Evolutionary conservation across 2,329 filamentous ascomycete genomes (phyloP).

Genomic region (Orbilia oligospora): DNA sequence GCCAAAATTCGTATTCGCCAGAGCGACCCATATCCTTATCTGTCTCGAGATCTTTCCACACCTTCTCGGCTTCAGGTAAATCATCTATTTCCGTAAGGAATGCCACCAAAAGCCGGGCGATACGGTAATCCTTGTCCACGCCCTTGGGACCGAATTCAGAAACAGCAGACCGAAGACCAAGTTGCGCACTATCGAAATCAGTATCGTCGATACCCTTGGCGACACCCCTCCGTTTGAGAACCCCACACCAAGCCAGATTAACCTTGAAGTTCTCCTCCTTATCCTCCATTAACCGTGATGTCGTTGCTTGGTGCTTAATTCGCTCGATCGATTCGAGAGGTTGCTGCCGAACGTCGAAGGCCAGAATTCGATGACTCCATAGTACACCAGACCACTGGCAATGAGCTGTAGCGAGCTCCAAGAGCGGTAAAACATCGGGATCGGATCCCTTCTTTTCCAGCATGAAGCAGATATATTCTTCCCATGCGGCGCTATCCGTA

Average conservation of each 20-base stretch:
- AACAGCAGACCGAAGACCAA: conserved; percentile 88
- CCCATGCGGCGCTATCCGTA: conserved; percentile 63
- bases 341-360: conserved; percentile 82
- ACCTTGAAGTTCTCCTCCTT: conserved; percentile 91
- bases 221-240: conserved; percentile 88
- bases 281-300: conserved; percentile 84
- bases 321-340: conserved; percentile 85
- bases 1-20: conserved; percentile 92
- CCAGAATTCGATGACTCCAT: conserved; percentile 90
- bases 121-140: conserved; percentile 82
- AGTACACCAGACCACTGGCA: conserved; percentile 93
- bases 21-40: conserved; percentile 72
- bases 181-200: conserved; percentile 83
- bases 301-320: conserved; percentile 93
- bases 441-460: conserved; percentile 62
- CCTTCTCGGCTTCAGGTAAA: conserved; percentile 80
- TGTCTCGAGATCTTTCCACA: conserved; percentile 80
- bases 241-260: conserved; percentile 94
- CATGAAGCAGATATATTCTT: conserved; percentile 63
- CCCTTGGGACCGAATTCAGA: conserved; percentile 75
- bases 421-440: conserved; percentile 74
- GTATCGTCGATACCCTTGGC: conserved; percentile 79
- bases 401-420: conserved; percentile 87
- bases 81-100: conserved; percentile 88
- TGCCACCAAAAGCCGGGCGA: conserved; percentile 92